These are phyloP conservation scores for Pachyrhizus erosus DNA, from an alignment of 306 rosid genomes.

Conservation along the genomic window DNA sequence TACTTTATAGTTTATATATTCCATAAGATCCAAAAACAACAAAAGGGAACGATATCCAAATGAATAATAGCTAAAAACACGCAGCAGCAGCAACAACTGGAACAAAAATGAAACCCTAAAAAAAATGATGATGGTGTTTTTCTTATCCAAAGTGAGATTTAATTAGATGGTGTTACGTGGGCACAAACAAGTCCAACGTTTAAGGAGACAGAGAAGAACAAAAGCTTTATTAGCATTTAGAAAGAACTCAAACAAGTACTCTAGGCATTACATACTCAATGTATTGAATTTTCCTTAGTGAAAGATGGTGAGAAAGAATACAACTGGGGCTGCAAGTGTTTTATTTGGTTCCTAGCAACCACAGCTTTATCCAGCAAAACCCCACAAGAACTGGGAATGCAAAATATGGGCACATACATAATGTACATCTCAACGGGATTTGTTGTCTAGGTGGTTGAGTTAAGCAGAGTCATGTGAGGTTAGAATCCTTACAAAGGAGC, in stretches of 20 bases:
- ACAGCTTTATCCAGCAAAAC: constrained; percentile 25
- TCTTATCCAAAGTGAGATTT: constrained; percentile 4
- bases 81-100: background rate
- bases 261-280: constrained; percentile 7
- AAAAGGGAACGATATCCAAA: background rate
- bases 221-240: constrained; percentile 28
- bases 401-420: constrained; percentile 49
- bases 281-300: background rate
- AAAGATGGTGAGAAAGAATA: background rate
- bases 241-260: constrained; percentile 4
- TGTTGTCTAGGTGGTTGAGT: constrained; percentile 45
- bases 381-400: constrained; percentile 32
- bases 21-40: background rate
- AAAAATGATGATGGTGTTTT: background rate
- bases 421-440: constrained; percentile 40
- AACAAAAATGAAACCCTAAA: background rate
- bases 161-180: background rate
- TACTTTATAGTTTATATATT: no score
- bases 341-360: constrained; percentile 42
- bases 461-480: constrained; percentile 51
- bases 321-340: constrained; percentile 32
- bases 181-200: constrained; percentile 5
- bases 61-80: background rate
- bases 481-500: constrained; percentile 14
- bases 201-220: constrained; percentile 32